Conservation (phyloP, 2,329 filamentous ascomycete species). For the Verruconis gallopava region DNA sequence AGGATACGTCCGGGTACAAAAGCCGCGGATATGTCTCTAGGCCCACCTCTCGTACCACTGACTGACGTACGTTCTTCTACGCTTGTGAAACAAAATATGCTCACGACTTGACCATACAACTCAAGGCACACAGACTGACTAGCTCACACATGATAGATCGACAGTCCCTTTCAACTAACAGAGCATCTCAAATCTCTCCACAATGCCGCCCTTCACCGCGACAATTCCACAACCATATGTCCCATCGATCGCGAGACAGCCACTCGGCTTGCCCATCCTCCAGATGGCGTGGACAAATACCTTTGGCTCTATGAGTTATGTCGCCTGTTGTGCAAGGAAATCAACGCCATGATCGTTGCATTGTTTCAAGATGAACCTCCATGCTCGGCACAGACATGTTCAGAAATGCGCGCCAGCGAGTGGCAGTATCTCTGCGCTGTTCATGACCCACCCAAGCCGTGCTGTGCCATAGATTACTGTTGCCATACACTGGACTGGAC, state of each 20-base stretch:
- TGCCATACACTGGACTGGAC: slow-evolving; percentile 98
- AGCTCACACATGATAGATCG: slow-evolving; percentile 47
- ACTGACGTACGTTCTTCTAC: slow-evolving; percentile 52
- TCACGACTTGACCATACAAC: slow-evolving; percentile 11
- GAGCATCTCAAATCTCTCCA: slow-evolving; percentile 93
- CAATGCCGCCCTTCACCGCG: slow-evolving; percentile 60
- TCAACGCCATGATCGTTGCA: slow-evolving; percentile 81
- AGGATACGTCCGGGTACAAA: slow-evolving; percentile 88
- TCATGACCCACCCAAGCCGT: slow-evolving; percentile 90
- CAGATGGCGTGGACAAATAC: slow-evolving; percentile 67
- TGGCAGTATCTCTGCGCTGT: slow-evolving; percentile 99
- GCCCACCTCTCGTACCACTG: slow-evolving; percentile 75
- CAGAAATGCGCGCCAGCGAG: slow-evolving; percentile 96
- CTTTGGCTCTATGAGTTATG: slow-evolving; percentile 98
- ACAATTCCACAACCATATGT: slow-evolving; percentile 41
- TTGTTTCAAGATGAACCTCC: slow-evolving; percentile 85
- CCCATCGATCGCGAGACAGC: slow-evolving; percentile 69
- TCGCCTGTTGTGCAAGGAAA: slow-evolving; percentile 87
- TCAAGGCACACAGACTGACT: neutral
- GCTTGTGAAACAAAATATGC: slow-evolving; percentile 7
- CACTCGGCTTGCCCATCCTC: slow-evolving; percentile 62
- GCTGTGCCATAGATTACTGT: slow-evolving; percentile 97
- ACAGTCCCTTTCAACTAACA: slow-evolving; percentile 93
- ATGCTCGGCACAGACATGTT: slow-evolving; percentile 79
- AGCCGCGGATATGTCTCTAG: slow-evolving; percentile 82